These are phyloP conservation scores for Lyophyllum decastes DNA, from an alignment of 768 basidiomycete species.

Conservation along the genomic window DNA sequence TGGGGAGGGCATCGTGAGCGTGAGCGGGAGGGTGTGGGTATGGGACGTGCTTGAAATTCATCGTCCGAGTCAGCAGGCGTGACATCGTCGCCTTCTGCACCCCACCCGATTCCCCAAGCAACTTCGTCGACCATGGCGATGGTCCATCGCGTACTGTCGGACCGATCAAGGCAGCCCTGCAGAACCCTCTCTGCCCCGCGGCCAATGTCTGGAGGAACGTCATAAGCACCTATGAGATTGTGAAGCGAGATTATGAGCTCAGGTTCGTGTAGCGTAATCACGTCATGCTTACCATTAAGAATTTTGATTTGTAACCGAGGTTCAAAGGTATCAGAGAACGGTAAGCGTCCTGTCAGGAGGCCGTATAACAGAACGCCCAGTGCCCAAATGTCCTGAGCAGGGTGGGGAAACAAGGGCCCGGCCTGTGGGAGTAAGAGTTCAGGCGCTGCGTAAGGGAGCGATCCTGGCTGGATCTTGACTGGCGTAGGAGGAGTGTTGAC, in stretches of 20 bases:
- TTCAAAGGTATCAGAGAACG: constrained; percentile 89
- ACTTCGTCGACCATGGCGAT: constrained; percentile 78
- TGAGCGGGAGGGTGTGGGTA: constrained; percentile 30
- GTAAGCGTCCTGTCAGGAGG: constrained; percentile 81
- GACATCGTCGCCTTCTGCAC: constrained; percentile 48
- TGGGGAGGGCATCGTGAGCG: constrained; percentile 23
- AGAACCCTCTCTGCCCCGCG: constrained; percentile 70
- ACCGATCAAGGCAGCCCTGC: constrained; percentile 75
- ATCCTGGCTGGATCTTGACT: constrained; percentile 66
- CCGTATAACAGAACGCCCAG: constrained; percentile 88
- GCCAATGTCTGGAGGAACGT: constrained; percentile 56
- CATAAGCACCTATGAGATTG: constrained; percentile 61
- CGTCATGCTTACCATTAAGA: constrained; percentile 58
- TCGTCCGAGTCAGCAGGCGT: constrained; percentile 32
- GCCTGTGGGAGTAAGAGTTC: constrained; percentile 74
- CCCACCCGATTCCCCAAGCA: constrained; percentile 81
- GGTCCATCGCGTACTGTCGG: constrained; percentile 69
- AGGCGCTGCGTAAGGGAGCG: constrained; percentile 88
- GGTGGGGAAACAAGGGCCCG: constrained; percentile 44
- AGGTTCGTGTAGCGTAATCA: background rate
- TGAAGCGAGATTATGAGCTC: constrained; percentile 9
- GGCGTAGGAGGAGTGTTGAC: constrained; percentile 22
- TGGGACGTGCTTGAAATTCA: constrained; percentile 17
- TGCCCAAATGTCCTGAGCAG: constrained; percentile 96
- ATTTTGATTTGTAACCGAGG: constrained; percentile 93